Percentiles rank a stretch among this genome's conserved stretches.
Evolutionary conservation across 164 flowering plant species (phyloP).

Genomic region (Magnolia changhungtana): DNA sequence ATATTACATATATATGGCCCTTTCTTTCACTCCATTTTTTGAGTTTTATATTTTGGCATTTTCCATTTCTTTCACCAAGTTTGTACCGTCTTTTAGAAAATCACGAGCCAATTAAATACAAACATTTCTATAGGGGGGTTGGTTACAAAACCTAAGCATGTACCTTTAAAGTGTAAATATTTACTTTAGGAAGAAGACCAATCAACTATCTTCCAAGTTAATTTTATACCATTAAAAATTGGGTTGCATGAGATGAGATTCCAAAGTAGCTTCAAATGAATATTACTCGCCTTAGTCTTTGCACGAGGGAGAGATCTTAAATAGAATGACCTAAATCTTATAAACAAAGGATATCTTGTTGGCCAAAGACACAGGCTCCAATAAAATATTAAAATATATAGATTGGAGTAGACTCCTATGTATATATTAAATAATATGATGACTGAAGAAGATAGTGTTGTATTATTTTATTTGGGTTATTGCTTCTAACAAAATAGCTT

Average conservation of each 20-base stretch:
- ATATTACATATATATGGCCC: too few species aligned
- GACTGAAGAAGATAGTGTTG: not conserved
- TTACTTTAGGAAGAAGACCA: not conserved
- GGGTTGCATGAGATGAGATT: not conserved
- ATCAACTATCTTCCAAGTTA: not conserved
- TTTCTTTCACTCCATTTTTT: too few species aligned
- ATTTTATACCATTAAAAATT: not conserved
- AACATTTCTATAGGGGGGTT: too few species aligned
- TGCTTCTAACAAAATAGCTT: not conserved
- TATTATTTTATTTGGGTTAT: not conserved
- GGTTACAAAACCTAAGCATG: not conserved
- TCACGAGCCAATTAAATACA: too few species aligned
- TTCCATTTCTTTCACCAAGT: too few species aligned
- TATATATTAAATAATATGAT: not conserved
- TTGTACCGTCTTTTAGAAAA: too few species aligned
- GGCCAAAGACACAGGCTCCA: not conserved
- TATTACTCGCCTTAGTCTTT: not conserved
- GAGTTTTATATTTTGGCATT: too few species aligned
- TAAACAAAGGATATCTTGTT: not conserved
- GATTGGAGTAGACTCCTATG: slow-evolving; percentile 2
- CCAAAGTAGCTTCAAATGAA: not conserved
- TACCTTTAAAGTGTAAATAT: not conserved
- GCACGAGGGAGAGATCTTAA: not conserved
- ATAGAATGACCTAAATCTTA: not conserved
- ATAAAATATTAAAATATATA: not conserved